Evolutionary conservation across 176 grass and related monocot genomes (phyloP).

Genomic region (Aegilops tauschii): DNA sequence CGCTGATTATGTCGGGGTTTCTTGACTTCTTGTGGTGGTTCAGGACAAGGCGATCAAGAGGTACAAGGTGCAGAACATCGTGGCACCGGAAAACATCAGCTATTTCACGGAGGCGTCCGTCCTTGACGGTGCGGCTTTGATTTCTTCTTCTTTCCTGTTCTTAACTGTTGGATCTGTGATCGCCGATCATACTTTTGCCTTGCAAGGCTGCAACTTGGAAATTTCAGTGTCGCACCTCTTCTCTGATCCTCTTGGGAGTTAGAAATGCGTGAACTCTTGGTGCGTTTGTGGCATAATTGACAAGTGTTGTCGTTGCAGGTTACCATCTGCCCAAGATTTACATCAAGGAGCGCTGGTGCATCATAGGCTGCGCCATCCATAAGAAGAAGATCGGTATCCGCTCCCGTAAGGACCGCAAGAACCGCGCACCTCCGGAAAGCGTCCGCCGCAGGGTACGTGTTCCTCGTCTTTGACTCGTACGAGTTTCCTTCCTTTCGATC

Average conservation of each 20-base stretch:
- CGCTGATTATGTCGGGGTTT: background rate
- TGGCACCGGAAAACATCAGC: conserved; percentile 59
- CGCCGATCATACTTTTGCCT: background rate
- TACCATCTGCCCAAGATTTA: conserved; percentile 86
- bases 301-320: conserved; percentile 18
- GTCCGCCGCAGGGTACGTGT: conserved; percentile 68
- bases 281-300: background rate
- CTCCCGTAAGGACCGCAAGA: conserved; percentile 56
- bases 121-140: conserved; percentile 37
- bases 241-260: background rate
- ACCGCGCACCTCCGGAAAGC: conserved; percentile 58
- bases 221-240: background rate
- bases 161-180: background rate
- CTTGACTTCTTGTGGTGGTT: background rate
- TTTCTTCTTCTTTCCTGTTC: background rate
- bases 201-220: background rate
- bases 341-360: conserved; percentile 62
- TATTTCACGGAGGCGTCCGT: conserved; percentile 70
- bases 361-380: conserved; percentile 80
- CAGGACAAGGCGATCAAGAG: conserved; percentile 94
- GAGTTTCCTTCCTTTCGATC: too few relatives aligned
- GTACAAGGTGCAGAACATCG: conserved; percentile 73
- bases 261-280: background rate
- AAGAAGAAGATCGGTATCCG: conserved; percentile 55
- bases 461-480: background rate